These are phyloP conservation scores for Spizellomyces sp. DNA, from an alignment of 192 early-diverging fungal species.

Conservation along the genomic window DNA sequence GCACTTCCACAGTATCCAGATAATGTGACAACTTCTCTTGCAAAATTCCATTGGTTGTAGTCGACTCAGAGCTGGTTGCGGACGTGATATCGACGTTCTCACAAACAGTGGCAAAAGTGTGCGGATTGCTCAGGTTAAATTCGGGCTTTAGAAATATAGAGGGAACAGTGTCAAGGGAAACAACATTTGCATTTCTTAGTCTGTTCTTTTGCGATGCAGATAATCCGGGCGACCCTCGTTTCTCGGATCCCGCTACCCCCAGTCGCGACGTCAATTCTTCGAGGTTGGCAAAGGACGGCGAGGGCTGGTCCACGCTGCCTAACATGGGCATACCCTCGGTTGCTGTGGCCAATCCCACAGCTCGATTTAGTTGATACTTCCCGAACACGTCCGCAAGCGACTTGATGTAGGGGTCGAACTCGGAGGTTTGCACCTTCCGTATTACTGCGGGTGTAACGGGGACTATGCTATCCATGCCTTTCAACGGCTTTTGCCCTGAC, in stretches of 20 bases:
- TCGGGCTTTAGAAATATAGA: slow-evolving; percentile 80
- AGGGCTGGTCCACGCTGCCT: slow-evolving; percentile 19
- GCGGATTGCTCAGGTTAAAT: slow-evolving; percentile 89
- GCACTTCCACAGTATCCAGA: slow-evolving; percentile 91
- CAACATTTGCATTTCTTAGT: slow-evolving; percentile 66
- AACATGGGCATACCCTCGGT: slow-evolving; percentile 59
- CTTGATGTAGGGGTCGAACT: slow-evolving; percentile 87
- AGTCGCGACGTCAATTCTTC: slow-evolving; percentile 26
- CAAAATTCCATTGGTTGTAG: slow-evolving; percentile 68
- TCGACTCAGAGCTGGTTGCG: slow-evolving; percentile 43
- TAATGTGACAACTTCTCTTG: slow-evolving; percentile 91
- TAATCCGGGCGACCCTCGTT: slow-evolving; percentile 35
- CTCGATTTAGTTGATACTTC: slow-evolving; percentile 73
- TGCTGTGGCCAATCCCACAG: slow-evolving; percentile 50
- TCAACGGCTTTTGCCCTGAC: slow-evolving; percentile 35
- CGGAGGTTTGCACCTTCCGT: slow-evolving; percentile 65
- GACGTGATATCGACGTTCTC: slow-evolving; percentile 68
- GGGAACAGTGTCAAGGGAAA: slow-evolving; percentile 81
- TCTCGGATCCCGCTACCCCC: slow-evolving; percentile 14
- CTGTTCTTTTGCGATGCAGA: slow-evolving; percentile 40
- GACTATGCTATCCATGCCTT: slow-evolving; percentile 50
- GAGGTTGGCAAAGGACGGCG: slow-evolving; percentile 28
- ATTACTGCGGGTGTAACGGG: slow-evolving; percentile 62
- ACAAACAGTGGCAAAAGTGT: slow-evolving; percentile 83
- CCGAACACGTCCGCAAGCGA: slow-evolving; percentile 76